These are phyloP conservation scores for Salix purpurea DNA, from an alignment of 345 rosid genomes.

Conservation along the genomic window DNA sequence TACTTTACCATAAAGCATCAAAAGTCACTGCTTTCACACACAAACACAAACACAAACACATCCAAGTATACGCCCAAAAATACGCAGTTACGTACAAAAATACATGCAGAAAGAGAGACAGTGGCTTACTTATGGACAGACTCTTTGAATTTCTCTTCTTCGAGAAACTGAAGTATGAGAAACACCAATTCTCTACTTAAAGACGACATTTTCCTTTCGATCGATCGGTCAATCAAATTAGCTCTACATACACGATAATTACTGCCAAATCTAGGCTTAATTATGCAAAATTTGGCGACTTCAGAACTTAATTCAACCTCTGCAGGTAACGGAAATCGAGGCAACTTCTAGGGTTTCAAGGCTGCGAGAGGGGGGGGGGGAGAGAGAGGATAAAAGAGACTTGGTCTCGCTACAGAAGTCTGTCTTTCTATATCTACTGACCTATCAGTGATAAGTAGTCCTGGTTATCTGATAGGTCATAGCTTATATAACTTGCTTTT, in stretches of 20 bases:
- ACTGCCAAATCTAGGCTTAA: conserved; percentile 24
- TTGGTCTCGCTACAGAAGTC: conserved; percentile 65
- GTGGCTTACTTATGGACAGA: conserved; percentile 68
- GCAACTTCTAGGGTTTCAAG: conserved; percentile 72
- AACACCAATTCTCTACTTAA: conserved; percentile 87
- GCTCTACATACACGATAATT: neutral
- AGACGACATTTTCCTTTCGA: conserved; percentile 50
- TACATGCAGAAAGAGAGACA: neutral
- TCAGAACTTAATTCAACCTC: neutral
- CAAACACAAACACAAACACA: neutral
- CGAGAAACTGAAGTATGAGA: conserved; percentile 89
- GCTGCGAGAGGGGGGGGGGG: conserved; percentile 38
- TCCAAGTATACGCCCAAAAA: neutral
- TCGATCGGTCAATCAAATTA: neutral
- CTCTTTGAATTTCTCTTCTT: conserved; percentile 86
- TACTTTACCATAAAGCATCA: neutral
- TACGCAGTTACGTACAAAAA: neutral
- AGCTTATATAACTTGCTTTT: fast-evolving
- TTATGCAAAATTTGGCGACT: conserved; percentile 10
- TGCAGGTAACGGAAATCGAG: conserved; percentile 28
- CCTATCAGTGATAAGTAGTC: conserved; percentile 4
- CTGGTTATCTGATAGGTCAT: fast-evolving
- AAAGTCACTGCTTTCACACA: neutral
- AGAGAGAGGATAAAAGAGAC: conserved; percentile 21
- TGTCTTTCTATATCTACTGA: conserved; percentile 35